Conservation (phyloP, 345 rosid species). For the Anastatica hierochuntica region DNA sequence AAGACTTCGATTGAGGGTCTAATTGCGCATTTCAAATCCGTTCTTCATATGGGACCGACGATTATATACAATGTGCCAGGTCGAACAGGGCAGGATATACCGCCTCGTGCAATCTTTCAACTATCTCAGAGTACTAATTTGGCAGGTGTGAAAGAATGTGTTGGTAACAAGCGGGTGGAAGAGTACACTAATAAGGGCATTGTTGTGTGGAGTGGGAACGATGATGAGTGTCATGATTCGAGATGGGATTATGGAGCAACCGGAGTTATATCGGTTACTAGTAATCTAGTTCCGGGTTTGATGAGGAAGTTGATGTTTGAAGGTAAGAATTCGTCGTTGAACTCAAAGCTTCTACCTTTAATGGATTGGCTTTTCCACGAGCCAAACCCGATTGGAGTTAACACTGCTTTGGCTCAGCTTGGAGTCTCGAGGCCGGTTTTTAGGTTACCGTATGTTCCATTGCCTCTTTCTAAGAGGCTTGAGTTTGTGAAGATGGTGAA, state of each 20-base stretch:
- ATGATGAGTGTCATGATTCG: slow-evolving; percentile 82
- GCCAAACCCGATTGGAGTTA: slow-evolving; percentile 73
- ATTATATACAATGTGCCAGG: slow-evolving; percentile 84
- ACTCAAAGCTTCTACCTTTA: slow-evolving; percentile 55
- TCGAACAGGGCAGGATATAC: slow-evolving; percentile 81
- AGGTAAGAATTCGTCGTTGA: slow-evolving; percentile 48
- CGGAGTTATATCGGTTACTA: slow-evolving; percentile 71
- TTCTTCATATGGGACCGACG: slow-evolving; percentile 80
- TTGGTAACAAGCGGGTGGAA: slow-evolving; percentile 56
- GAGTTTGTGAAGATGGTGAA: slow-evolving; percentile 71
- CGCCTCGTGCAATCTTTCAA: slow-evolving; percentile 43
- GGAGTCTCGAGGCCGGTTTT: slow-evolving; percentile 80
- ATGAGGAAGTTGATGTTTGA: slow-evolving; percentile 55
- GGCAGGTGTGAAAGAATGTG: slow-evolving; percentile 79
- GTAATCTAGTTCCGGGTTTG: slow-evolving; percentile 70
- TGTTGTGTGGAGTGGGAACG: slow-evolving; percentile 90
- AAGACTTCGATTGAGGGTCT: slow-evolving; percentile 74
- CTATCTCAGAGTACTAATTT: slow-evolving; percentile 51
- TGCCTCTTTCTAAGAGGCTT: slow-evolving; percentile 50
- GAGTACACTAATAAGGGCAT: slow-evolving; percentile 54
- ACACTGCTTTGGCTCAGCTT: slow-evolving; percentile 85
- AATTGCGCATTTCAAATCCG: slow-evolving; percentile 54
- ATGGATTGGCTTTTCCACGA: slow-evolving; percentile 73
- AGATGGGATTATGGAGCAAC: slow-evolving; percentile 74
- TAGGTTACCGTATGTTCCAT: slow-evolving; percentile 83